Conservation (phyloP, 306 rosid species). For the Gastrolobium bilobum region DNA sequence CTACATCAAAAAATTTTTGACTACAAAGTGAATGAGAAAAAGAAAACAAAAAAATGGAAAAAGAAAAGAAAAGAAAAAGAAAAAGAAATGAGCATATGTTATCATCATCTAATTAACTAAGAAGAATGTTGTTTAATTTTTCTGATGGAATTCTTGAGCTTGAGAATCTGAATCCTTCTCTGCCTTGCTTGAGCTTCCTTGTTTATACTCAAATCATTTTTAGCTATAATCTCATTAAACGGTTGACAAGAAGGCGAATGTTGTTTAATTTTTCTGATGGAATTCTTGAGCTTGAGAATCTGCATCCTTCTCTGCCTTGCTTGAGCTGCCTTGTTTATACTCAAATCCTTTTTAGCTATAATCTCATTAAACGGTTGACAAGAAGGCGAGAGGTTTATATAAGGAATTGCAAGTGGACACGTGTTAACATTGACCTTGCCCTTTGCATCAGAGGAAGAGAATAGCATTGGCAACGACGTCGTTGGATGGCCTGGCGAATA, state of each 20-base stretch:
- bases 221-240: constrained; percentile 40
- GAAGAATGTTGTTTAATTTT: constrained; percentile 43
- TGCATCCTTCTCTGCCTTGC: constrained; percentile 71
- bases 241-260: constrained; percentile 46
- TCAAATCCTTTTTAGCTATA: constrained; percentile 32
- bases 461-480: constrained; percentile 21
- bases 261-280: constrained; percentile 43
- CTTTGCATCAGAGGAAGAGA: neutral
- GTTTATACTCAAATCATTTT: constrained; percentile 30
- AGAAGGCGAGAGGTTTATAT: constrained; percentile 49
- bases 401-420: constrained; percentile 52
- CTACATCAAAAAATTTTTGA: neutral
- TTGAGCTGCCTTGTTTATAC: constrained; percentile 53
- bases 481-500: constrained; percentile 1
- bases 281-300: constrained; percentile 60
- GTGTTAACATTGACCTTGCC: neutral
- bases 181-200: constrained; percentile 69
- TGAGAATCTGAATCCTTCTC: constrained; percentile 62
- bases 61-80: too few species aligned
- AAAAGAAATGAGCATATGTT: neutral
- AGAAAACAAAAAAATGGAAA: too few species aligned
- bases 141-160: constrained; percentile 55
- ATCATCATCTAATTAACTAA: constrained; percentile 15
- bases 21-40: neutral
- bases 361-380: constrained; percentile 47